These are phyloP conservation scores for Podaxis sp. DNA, from an alignment of 768 basidiomycete genomes.

Conservation along the genomic window DNA sequence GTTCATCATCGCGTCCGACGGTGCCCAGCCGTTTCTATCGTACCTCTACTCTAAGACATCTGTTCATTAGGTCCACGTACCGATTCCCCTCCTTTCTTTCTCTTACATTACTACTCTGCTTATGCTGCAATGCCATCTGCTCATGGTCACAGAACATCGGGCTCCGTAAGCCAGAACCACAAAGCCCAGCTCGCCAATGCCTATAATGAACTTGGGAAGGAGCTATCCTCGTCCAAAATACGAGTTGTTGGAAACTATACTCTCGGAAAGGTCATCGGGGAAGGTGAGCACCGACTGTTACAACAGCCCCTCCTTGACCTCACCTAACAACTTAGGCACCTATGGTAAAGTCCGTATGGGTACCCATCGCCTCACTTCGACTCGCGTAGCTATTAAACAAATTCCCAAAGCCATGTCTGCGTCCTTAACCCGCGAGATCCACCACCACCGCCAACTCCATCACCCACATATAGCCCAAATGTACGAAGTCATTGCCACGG, in stretches of 20 bases:
- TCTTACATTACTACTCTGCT: slow-evolving; percentile 28
- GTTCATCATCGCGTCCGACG: slow-evolving; percentile 5
- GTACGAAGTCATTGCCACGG: slow-evolving; percentile 97
- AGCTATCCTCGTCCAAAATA: slow-evolving; percentile 86
- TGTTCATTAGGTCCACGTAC: slow-evolving; percentile 25
- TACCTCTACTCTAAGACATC: neutral
- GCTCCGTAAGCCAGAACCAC: slow-evolving; percentile 67
- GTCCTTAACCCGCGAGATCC: slow-evolving; percentile 92
- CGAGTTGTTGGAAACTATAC: slow-evolving; percentile 95
- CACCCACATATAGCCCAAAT: slow-evolving; percentile 95
- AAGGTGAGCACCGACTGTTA: slow-evolving; percentile 52
- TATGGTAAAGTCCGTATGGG: slow-evolving; percentile 96
- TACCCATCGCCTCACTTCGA: slow-evolving; percentile 87
- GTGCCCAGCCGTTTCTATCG: neutral
- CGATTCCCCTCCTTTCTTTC: slow-evolving; percentile 29
- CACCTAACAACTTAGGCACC: slow-evolving; percentile 52
- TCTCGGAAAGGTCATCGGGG: slow-evolving; percentile 89
- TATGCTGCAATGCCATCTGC: slow-evolving; percentile 43
- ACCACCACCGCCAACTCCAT: slow-evolving; percentile 95
- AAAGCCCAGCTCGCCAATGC: slow-evolving; percentile 90
- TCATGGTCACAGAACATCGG: slow-evolving; percentile 56
- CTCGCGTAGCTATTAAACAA: slow-evolving; percentile 95
- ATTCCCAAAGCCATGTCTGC: slow-evolving; percentile 93
- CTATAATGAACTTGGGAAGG: slow-evolving; percentile 96
- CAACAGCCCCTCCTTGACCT: neutral